Evolutionary conservation across 257 asterid genomes (phyloP), one percentile per base, ranked within the genome.

Genomic region (Petunia axillaris): DNA sequence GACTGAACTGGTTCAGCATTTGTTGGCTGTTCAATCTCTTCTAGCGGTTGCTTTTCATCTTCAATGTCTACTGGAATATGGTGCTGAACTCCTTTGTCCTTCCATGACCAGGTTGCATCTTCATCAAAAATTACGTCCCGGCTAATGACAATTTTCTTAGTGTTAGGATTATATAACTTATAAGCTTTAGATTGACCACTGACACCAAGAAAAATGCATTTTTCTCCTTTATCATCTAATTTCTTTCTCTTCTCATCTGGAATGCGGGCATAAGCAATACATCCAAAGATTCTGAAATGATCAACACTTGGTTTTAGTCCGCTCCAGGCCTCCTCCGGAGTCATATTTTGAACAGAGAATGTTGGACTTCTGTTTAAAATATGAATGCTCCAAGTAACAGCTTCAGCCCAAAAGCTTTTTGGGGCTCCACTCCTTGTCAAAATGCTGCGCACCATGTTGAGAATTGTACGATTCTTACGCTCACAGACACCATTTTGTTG

Each of bases 371-470:
- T 1, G 14, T 54, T 62, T 36, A 62, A 62, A 62, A 62, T 62
- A 62, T 62, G 37, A 14, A 62, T 5, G 16, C 5, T 62, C 68
- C 70, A 64, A 35, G 15, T 64, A 14, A 64, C 40, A 1, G 70
- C 70, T 14, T 64, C 70, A 5, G 70, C 36, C 70, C 70, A 64
- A 64, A 64, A 64, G 35, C 11, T 64, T 64, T 64, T 64, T 64
- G 70, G 3, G 37, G 16, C 25, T 6, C 68, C 8, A 62, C 68
- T 62, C 7, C 7, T 1, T 3, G 2, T 7, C 5, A 62, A 16
- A 62, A 62, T 14, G 16, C 68, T 62, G 2, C 60, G 4, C n/a
- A n/a, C n/a, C n/a, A n/a, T n/a, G n/a, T n/a, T n/a, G n/a, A n/a
- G n/a, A n/a, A n/a, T n/a, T n/a, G n/a, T n/a, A n/a, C n/a, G n/a